Percentiles rank a stretch among this genome's conserved stretches.
These are phyloP conservation scores for Stenogyne calaminthoides DNA, from an alignment of 305 asterid genomes.

Conservation along the genomic window DNA sequence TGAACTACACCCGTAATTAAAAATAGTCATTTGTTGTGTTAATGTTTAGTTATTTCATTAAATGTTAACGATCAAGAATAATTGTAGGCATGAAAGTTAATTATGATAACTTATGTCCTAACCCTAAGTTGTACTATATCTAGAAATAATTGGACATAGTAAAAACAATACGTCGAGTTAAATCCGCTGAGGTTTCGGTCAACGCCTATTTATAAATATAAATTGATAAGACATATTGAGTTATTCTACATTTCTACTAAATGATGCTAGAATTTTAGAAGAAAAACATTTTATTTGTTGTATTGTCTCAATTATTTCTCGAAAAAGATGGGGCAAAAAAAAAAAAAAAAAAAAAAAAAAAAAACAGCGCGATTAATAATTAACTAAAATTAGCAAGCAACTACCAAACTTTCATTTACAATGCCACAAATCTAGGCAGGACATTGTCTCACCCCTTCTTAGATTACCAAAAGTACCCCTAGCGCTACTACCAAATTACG, in stretches of 20 bases:
- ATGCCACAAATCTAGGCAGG: neutral
- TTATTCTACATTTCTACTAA: no score
- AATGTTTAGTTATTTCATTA: no score
- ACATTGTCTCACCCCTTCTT: neutral
- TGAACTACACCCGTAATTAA: no score
- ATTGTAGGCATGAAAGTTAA: no score
- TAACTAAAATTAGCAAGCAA: constrained; percentile 11
- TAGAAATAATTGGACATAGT: neutral
- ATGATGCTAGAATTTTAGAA: neutral
- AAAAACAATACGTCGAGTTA: neutral
- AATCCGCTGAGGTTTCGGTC: neutral
- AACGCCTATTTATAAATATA: neutral
- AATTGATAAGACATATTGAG: no score
- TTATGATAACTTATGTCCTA: neutral
- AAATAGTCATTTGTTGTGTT: no score
- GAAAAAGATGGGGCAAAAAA: neutral
- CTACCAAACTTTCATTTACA: constrained; percentile 36
- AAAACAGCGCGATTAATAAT: neutral
- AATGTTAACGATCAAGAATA: no score
- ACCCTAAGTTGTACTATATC: neutral
- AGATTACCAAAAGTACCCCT: constrained; percentile 43
- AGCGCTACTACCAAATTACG: constrained; percentile 23
- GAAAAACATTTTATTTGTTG: neutral
- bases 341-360: neutral
- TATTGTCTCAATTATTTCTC: neutral